Evolutionary conservation across 495 filamentous ascomycete species (phyloP), one percentile per base, ranked within the genome.

Genomic region (Podospora anserina): DNA sequence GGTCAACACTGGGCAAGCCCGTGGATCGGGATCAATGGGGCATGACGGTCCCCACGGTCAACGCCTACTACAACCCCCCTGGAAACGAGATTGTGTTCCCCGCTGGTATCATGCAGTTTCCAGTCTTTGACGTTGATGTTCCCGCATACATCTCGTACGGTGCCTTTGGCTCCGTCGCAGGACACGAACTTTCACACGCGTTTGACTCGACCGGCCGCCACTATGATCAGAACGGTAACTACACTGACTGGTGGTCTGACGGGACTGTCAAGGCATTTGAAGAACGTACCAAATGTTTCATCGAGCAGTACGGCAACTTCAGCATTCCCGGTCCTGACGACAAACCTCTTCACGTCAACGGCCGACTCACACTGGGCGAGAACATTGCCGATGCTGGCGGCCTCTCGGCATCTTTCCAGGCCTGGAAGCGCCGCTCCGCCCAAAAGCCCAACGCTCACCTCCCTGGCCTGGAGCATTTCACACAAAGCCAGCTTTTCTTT

Each of bases 381-480:
- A 92, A 92, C 72, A 90, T 92, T 63, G 88, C 90, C 5, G 90
- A 93, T 75, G 89, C 90, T 2, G 90, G 90, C 30, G 90, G 91
- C 5, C 71, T 93, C 20, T 80, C 82, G 30, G 88, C 88, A 1
- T 81, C 88, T 1, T 93, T 86, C 71, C 81, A 83, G 9, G 88
- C 89, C 1, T 93, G 90, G 90, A 13, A 15, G 0, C 65, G 63
- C 27, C 26, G 66, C 26, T 72, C 70, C 23, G 81, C 78, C 23
- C 72, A 78, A 3, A 81, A 79, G n/a, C 80, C 87, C 13, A 86
- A 88, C 67, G 74, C 83, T 68, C 73, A 82, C 57, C 81, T 93
- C 0, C 90, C 90, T 0, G 90, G 90, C 0, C 77, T 93, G n/a
- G 82, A 87, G 44, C 66, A 79, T 58, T 92, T 91, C 67, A 86